Conservation (phyloP, 108 stramenopile genomes). For the Cyclostephanos tholiformis region DNA sequence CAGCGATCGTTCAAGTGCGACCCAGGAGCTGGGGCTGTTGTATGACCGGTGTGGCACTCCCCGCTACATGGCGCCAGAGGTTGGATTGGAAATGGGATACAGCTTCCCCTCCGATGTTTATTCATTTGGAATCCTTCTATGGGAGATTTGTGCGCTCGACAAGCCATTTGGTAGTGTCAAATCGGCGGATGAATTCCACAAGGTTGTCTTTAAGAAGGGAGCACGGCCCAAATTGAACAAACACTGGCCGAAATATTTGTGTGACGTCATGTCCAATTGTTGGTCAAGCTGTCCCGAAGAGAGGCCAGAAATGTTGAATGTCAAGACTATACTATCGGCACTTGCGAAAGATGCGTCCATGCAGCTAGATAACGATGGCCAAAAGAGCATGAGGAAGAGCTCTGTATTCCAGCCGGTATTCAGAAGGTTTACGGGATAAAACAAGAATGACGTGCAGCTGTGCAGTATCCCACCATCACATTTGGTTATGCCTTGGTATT, state of each 20-base stretch:
- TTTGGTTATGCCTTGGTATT: too few species aligned
- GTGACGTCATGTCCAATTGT: slow-evolving; percentile 44
- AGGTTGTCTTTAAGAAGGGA: slow-evolving; percentile 41
- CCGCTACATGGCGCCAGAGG: slow-evolving; percentile 49
- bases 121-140: slow-evolving; percentile 61
- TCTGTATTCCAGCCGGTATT: too few species aligned
- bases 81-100: slow-evolving; percentile 30
- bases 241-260: slow-evolving; percentile 40
- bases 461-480: too few species aligned
- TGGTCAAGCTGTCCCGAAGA: slow-evolving; percentile 39
- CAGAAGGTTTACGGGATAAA: too few species aligned
- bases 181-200: slow-evolving; percentile 39
- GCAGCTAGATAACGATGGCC: too few species aligned
- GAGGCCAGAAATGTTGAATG: slow-evolving; percentile 51
- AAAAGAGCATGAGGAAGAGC: too few species aligned
- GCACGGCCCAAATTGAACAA: slow-evolving; percentile 37
- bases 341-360: background rate
- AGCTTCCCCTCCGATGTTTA: slow-evolving; percentile 55
- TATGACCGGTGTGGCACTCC: slow-evolving; percentile 51
- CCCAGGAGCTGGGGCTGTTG: slow-evolving; percentile 6
- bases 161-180: slow-evolving; percentile 54
- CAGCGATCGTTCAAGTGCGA: slow-evolving; percentile 9
- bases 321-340: slow-evolving; percentile 23
- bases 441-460: too few species aligned
- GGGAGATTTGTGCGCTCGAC: slow-evolving; percentile 54